These are phyloP conservation scores for Liquidambar formosana DNA, from an alignment of 164 flowering plant species.

Conservation along the genomic window DNA sequence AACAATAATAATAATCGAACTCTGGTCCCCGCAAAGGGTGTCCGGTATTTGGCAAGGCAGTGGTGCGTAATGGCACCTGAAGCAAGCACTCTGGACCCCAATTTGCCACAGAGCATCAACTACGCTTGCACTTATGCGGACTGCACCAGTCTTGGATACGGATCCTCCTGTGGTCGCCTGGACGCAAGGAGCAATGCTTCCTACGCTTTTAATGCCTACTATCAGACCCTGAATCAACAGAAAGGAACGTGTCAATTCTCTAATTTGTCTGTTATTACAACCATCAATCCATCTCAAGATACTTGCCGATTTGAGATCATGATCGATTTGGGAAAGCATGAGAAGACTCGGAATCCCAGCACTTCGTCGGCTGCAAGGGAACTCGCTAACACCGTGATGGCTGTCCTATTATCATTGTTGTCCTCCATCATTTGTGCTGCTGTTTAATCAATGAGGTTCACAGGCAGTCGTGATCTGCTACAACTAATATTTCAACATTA, in stretches of 20 bases:
- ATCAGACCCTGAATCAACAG: slow-evolving; percentile 70
- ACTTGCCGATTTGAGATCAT: slow-evolving; percentile 61
- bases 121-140: slow-evolving; percentile 78
- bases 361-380: no score
- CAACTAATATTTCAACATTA: no score
- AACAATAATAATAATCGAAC: slow-evolving; percentile 31
- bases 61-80: slow-evolving; percentile 86
- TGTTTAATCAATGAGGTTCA: no score
- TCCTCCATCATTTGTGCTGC: no score
- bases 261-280: slow-evolving; percentile 43
- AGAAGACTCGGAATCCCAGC: slow-evolving; percentile 3
- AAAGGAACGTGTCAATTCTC: slow-evolving; percentile 57
- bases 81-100: slow-evolving; percentile 52
- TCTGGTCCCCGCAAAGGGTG: slow-evolving; percentile 69
- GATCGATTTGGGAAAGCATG: slow-evolving; percentile 59
- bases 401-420: no score
- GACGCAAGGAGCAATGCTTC: slow-evolving; percentile 70
- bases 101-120: slow-evolving; percentile 32
- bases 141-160: slow-evolving; percentile 80
- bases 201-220: slow-evolving; percentile 81
- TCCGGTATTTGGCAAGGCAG: slow-evolving; percentile 51
- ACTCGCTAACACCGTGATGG: no score
- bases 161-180: slow-evolving; percentile 62
- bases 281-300: slow-evolving; percentile 52
- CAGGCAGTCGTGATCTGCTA: no score